Evolutionary conservation across 352 stramenopile genomes (phyloP).

Genomic region (Pythium scleroteichum): DNA sequence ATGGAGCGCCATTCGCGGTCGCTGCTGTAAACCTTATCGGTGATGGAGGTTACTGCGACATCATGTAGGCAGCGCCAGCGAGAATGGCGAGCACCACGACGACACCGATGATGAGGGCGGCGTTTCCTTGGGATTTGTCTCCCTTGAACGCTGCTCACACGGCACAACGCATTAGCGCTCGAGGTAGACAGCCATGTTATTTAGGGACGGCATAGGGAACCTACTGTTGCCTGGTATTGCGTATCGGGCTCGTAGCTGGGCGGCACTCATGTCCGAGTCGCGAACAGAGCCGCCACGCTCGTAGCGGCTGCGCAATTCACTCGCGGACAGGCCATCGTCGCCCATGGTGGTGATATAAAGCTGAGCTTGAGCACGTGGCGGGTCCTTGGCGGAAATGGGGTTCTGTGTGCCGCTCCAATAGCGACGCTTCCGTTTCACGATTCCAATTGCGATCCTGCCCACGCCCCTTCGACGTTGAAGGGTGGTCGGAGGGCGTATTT

Average conservation of each 20-base stretch:
- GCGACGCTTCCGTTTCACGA: no score
- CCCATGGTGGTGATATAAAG: slow-evolving; percentile 27
- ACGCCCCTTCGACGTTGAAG: no score
- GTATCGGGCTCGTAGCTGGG: slow-evolving; percentile 76
- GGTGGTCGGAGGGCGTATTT: no score
- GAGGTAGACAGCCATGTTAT: no score
- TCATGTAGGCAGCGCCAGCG: slow-evolving; percentile 55
- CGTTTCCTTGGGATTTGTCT: slow-evolving; percentile 47
- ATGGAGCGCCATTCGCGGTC: no score
- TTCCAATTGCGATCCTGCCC: no score
- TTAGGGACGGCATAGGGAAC: slow-evolving; percentile 11
- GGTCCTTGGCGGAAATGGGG: no score
- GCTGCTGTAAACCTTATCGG: no score
- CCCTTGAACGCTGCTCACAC: slow-evolving; percentile 59
- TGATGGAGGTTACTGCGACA: slow-evolving; percentile 34
- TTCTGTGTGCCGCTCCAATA: no score
- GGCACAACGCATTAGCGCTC: background rate
- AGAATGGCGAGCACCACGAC: slow-evolving; percentile 52
- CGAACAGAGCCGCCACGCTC: slow-evolving; percentile 70
- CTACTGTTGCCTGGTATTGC: slow-evolving; percentile 82
- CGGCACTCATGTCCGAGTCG: slow-evolving; percentile 76
- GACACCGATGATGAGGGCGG: slow-evolving; percentile 50
- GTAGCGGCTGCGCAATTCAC: slow-evolving; percentile 73
- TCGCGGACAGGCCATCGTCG: slow-evolving; percentile 68
- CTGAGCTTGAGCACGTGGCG: no score